Evolutionary conservation across 495 filamentous ascomycete genomes (phyloP).

Genomic region (Clavariopsis aquatica): DNA sequence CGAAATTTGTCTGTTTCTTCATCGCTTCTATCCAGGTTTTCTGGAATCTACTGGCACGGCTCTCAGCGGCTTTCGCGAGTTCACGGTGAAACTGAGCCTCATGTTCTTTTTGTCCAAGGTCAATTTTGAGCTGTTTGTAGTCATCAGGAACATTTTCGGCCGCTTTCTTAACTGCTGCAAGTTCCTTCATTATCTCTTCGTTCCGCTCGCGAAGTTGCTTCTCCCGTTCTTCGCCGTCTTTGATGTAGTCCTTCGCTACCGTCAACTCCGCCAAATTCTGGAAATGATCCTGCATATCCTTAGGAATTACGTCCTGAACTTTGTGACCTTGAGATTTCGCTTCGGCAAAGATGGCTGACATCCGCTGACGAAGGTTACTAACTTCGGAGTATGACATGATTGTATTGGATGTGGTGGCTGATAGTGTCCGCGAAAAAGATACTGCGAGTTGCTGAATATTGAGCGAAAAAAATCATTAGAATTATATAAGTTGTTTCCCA

Average conservation of each 20-base stretch:
- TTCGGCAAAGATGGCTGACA: background rate
- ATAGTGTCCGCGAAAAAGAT: too few species aligned
- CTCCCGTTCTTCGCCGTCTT: constrained; percentile 12
- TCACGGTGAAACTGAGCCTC: constrained; percentile 6
- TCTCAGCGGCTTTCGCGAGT: background rate
- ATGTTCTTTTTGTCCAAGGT: background rate
- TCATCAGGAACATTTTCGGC: constrained; percentile 9
- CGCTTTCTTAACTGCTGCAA: constrained; percentile 7
- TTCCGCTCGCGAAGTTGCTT: background rate
- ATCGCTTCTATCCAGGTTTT: background rate
- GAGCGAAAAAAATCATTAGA: too few species aligned
- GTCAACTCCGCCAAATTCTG: background rate
- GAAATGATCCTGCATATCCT: constrained; percentile 18
- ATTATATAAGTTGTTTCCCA: too few species aligned
- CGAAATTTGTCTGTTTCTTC: background rate
- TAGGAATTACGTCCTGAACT: background rate
- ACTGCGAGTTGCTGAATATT: too few species aligned
- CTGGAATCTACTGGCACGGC: background rate
- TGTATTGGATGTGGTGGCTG: background rate
- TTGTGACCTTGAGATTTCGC: background rate
- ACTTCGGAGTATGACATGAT: background rate
- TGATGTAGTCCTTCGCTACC: constrained; percentile 6
- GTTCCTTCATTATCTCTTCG: background rate
- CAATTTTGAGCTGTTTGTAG: background rate
- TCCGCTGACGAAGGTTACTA: background rate